phyloP scores from a whole-genome alignment of 1,139 yeast species.

The Scheffersomyces parashehatae region DNA sequence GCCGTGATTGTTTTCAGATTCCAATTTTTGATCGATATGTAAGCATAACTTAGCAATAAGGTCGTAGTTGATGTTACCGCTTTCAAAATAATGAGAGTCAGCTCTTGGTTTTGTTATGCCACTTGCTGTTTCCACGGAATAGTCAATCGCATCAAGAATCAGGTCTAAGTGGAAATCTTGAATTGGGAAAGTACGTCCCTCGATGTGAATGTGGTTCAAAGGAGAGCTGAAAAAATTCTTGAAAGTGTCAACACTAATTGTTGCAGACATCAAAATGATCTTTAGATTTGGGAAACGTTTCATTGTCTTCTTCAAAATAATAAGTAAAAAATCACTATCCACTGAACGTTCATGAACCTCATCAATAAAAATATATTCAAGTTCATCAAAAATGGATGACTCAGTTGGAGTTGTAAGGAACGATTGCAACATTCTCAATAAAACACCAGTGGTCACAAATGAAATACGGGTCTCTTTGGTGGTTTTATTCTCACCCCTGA shows the following conservation, averaged over 20 bases:
- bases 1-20: slow-evolving; percentile 49
- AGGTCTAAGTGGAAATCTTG: slow-evolving; percentile 71
- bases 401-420: slow-evolving; percentile 19
- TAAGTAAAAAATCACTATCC: slow-evolving; percentile 83
- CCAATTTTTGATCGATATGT: slow-evolving; percentile 50
- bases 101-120: slow-evolving; percentile 54
- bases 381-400: slow-evolving; percentile 47
- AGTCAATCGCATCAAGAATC: slow-evolving; percentile 55
- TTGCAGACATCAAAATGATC: slow-evolving; percentile 90
- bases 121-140: slow-evolving; percentile 47
- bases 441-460: slow-evolving; percentile 91
- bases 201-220: slow-evolving; percentile 69
- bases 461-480: slow-evolving; percentile 62
- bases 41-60: slow-evolving; percentile 59
- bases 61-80: slow-evolving; percentile 73
- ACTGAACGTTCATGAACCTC: slow-evolving; percentile 96
- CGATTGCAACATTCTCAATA: slow-evolving; percentile 78
- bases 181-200: slow-evolving; percentile 93
- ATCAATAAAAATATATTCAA: slow-evolving; percentile 78
- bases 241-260: slow-evolving; percentile 76
- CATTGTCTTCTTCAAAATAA: slow-evolving; percentile 65
- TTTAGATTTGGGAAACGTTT: slow-evolving; percentile 53
- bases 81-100: slow-evolving; percentile 61
- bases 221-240: slow-evolving; percentile 55
- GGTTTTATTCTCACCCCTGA: slow-evolving; percentile 85